Conservation (phyloP, 768 basidiomycete genomes). For the Suillus weaverae region DNA sequence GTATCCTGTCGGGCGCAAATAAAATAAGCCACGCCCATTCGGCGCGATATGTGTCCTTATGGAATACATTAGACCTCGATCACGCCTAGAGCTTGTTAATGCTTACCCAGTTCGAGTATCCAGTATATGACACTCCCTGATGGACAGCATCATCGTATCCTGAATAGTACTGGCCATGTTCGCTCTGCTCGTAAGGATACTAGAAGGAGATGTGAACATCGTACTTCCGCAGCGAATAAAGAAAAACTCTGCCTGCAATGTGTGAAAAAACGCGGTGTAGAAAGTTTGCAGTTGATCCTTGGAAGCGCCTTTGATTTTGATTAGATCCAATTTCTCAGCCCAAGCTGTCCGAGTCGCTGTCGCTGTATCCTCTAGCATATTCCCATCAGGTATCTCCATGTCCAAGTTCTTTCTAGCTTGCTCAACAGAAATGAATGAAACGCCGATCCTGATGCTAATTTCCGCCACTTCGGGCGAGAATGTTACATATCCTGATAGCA, state of each 20-base stretch:
- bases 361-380: slow-evolving; percentile 53
- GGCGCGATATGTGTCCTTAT: slow-evolving; percentile 75
- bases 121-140: slow-evolving; percentile 68
- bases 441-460: slow-evolving; percentile 61
- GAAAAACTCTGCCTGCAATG: slow-evolving; percentile 47
- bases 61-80: not conserved
- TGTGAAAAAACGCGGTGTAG: slow-evolving; percentile 65
- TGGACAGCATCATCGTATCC: slow-evolving; percentile 72
- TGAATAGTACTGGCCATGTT: slow-evolving; percentile 69
- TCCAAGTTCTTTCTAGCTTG: slow-evolving; percentile 59
- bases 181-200: slow-evolving; percentile 78
- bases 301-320: slow-evolving; percentile 50
- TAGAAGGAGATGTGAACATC: slow-evolving; percentile 29
- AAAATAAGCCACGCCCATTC: slow-evolving; percentile 79
- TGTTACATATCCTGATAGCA: slow-evolving; percentile 51
- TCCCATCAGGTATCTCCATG: slow-evolving; percentile 46
- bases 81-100: not conserved
- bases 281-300: slow-evolving; percentile 48
- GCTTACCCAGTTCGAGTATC: slow-evolving; percentile 77
- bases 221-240: not conserved
- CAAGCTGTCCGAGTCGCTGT: slow-evolving; percentile 48
- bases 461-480: slow-evolving; percentile 37
- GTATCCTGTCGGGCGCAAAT: slow-evolving; percentile 73
- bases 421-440: slow-evolving; percentile 72
- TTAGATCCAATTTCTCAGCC: slow-evolving; percentile 55